phyloP scores from a whole-genome alignment of 495 filamentous ascomycete genomes.

The Entonaema liquescens region DNA sequence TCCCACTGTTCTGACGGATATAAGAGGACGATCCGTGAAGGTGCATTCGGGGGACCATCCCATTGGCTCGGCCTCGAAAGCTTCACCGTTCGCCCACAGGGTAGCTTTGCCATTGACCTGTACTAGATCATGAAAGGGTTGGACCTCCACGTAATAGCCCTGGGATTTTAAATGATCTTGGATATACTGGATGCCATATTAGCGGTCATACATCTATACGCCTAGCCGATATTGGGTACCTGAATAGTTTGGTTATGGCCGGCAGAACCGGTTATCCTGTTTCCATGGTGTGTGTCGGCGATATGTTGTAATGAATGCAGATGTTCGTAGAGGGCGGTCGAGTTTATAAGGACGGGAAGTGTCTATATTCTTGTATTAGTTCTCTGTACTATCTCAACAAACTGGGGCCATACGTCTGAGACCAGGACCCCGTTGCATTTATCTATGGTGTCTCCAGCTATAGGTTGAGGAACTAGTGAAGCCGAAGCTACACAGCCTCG shows the following conservation, averaged over 20 bases:
- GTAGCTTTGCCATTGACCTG: slow-evolving; percentile 3
- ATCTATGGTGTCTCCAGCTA: slow-evolving; percentile 6
- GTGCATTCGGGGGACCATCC: slow-evolving; percentile 23
- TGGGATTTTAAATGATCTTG: slow-evolving; percentile 7
- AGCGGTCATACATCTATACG: not conserved
- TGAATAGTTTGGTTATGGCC: slow-evolving; percentile 28
- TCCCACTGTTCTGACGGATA: slow-evolving; percentile 6
- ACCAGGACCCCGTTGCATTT: slow-evolving; percentile 18
- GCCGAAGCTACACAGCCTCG: not conserved
- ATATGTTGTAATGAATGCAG: slow-evolving; percentile 18
- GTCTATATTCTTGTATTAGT: slow-evolving; percentile 19
- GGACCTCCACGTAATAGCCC: slow-evolving; percentile 35
- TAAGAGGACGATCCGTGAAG: slow-evolving; percentile 2
- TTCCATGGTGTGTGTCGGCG: slow-evolving; percentile 5
- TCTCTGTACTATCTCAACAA: not conserved
- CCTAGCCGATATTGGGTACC: not conserved
- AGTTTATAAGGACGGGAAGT: slow-evolving; percentile 23
- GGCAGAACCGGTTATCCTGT: slow-evolving; percentile 19
- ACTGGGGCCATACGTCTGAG: slow-evolving; percentile 19
- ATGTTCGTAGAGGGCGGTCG: slow-evolving; percentile 8
- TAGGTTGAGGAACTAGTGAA: not conserved
- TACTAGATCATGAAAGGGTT: slow-evolving; percentile 18
- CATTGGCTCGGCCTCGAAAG: slow-evolving; percentile 16
- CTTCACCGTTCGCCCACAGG: slow-evolving; percentile 1
- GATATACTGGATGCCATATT: slow-evolving; percentile 25